Base-by-base conservation (phyloP, 2,329 filamentous ascomycete species). In the Talaromyces sp. region DNA sequence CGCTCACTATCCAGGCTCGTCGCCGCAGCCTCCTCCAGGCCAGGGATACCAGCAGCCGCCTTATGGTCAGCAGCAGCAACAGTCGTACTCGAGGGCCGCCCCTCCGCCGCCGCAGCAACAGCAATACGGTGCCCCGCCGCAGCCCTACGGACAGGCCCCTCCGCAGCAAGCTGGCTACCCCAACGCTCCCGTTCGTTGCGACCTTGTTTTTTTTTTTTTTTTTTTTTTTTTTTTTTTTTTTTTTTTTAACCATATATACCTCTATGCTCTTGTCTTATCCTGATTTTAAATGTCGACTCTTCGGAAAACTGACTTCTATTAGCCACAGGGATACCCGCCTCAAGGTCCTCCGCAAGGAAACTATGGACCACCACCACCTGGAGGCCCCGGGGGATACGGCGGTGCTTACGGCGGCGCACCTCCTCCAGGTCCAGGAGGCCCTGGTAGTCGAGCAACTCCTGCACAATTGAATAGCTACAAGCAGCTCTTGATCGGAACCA, bases 391-490 rank as follows among this genome's bases (percentile, higher is more conserved):
- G 65, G 73, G 73, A 17, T 67, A 63, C 9, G 67, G 61, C 3
- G 64, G 68, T 39, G 55, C 32, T 4, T 62, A 62, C 30, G 72
- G 72, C 63, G 73, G 72, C 13, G 59, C 68, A 33, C 67, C 71
- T n/a, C 69, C 70, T 9, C 67, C 62, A 10, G 67, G 61, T 9
- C 67, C 62, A 10, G 67, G 61, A 8, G 64, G 68, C 28, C 70
- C 70, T 36, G 67, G 62, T n/a, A 64, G 67, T 51, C 70, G 68
- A 47, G 77, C 75, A 11, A 78, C 75, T 17, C 78, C 80, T n/a
- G 78, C 80, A 57, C 80, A 85, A 60, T 71, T 83, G 32, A 76
- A 74, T 33, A 81, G 78, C 11, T 87, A 86, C 74, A 83, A 84
- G 72, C 80, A 84, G 65, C 73, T 84, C 13, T 73, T 88, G 52